These are phyloP conservation scores for Cutaneotrichosporon mucoides DNA, from an alignment of 1,284 basidiomycete genomes.

Conservation along the genomic window DNA sequence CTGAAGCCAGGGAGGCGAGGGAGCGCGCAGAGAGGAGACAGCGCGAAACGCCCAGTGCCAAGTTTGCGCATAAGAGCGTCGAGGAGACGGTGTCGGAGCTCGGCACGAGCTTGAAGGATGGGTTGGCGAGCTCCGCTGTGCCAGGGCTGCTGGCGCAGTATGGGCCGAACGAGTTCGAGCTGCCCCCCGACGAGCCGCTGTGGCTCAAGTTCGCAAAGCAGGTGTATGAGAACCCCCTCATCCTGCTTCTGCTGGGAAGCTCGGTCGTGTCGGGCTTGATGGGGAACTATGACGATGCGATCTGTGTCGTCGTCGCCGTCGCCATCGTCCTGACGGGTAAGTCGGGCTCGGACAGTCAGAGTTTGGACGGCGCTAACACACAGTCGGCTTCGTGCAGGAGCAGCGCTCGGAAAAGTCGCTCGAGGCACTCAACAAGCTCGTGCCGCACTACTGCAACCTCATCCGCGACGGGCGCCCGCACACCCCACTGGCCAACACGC, in stretches of 20 bases:
- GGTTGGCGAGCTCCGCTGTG: constrained; percentile 64
- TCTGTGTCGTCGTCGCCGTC: constrained; percentile 90
- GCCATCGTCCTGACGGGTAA: constrained; percentile 85
- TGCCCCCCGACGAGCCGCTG: constrained; percentile 73
- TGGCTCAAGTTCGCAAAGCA: constrained; percentile 79
- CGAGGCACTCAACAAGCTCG: constrained; percentile 91
- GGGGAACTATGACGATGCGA: constrained; percentile 90
- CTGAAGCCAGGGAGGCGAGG: constrained; percentile 24
- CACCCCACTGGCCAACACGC: constrained; percentile 83
- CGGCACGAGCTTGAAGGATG: constrained; percentile 61
- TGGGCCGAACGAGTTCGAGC: constrained; percentile 92
- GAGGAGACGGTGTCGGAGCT: constrained; percentile 49
- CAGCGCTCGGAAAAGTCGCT: constrained; percentile 89
- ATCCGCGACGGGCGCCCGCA: constrained; percentile 72
- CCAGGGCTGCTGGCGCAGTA: constrained; percentile 63
- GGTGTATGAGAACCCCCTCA: constrained; percentile 89
- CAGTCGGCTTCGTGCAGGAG: constrained; percentile 95
- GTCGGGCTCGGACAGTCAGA: constrained; percentile 23
- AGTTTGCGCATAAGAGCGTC: constrained; percentile 43
- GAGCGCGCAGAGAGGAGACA: constrained; percentile 32
- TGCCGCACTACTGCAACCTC: constrained; percentile 92
- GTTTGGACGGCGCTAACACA: constrained; percentile 5
- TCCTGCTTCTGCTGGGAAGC: constrained; percentile 81
- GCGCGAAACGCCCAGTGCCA: constrained; percentile 43
- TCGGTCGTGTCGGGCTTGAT: constrained; percentile 81